Evolutionary conservation across 2,329 filamentous ascomycete genomes (phyloP).

Genomic region (Pestalotiopsis sp.): DNA sequence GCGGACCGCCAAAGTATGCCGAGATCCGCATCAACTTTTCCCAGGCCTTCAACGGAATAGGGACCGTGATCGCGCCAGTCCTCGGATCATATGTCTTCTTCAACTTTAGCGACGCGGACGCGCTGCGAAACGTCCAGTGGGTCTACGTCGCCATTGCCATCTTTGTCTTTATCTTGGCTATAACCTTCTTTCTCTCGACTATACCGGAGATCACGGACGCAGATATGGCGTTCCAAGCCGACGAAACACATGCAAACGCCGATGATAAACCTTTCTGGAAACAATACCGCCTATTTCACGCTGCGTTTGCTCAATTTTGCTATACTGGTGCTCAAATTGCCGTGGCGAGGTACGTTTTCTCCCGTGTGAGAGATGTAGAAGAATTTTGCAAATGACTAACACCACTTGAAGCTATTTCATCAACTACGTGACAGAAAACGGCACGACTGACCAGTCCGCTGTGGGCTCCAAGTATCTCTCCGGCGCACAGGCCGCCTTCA

Average conservation of each 20-base stretch:
- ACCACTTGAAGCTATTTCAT: conserved; percentile 63
- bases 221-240: conserved; percentile 65
- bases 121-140: conserved; percentile 73
- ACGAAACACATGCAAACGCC: conserved; percentile 53
- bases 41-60: conserved; percentile 78
- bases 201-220: conserved; percentile 75
- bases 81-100: conserved; percentile 77
- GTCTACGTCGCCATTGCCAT: conserved; percentile 74
- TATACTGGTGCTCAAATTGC: conserved; percentile 75
- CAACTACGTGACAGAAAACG: conserved; percentile 65
- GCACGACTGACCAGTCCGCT: conserved; percentile 35
- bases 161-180: conserved; percentile 70
- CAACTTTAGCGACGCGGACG: conserved; percentile 57
- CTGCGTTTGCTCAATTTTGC: conserved; percentile 76
- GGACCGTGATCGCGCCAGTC: conserved; percentile 73
- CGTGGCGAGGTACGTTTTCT: conserved; percentile 70
- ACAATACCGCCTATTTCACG: conserved; percentile 78
- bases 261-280: conserved; percentile 67
- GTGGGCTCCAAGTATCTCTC: conserved; percentile 70
- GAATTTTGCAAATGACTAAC: background rate
- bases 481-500: conserved; percentile 74
- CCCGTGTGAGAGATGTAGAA: conserved; percentile 32
- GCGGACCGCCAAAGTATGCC: conserved; percentile 70
- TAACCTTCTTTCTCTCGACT: conserved; percentile 67
- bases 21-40: conserved; percentile 75